Conservation (phyloP, 2,329 filamentous ascomycete genomes). For the Capronia americana region DNA sequence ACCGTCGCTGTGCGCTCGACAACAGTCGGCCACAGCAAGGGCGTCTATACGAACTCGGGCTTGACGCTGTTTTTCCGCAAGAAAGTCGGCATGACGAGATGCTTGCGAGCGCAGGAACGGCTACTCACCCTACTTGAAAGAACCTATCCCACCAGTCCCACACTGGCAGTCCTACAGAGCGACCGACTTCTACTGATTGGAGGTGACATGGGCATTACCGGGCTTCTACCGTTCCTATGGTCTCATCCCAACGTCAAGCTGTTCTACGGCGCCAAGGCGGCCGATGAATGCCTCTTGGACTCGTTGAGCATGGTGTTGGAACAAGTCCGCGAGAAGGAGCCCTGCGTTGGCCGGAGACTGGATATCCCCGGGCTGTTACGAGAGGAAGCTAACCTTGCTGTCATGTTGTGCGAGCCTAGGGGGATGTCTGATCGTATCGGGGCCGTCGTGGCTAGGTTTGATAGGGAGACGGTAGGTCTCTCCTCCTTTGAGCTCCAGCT, state of each 20-base stretch:
- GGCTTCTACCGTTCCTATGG: conserved; percentile 46
- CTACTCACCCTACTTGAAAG: conserved; percentile 52
- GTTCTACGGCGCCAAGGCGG: conserved; percentile 33
- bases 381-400: conserved; percentile 44
- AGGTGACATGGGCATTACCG: conserved; percentile 59
- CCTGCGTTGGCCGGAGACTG: conserved; percentile 46
- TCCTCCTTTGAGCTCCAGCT: conserved; percentile 9
- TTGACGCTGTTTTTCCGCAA: conserved; percentile 36
- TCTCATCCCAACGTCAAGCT: conserved; percentile 42
- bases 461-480: conserved; percentile 5
- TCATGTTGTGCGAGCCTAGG: conserved; percentile 53
- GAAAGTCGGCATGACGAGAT: conserved; percentile 49
- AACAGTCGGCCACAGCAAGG: neutral
- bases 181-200: conserved; percentile 53
- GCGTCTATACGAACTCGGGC: neutral
- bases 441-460: conserved; percentile 40
- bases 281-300: conserved; percentile 13
- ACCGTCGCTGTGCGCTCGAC: neutral
- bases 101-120: conserved; percentile 38
- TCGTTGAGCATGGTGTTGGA: conserved; percentile 36
- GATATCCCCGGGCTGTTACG: conserved; percentile 47
- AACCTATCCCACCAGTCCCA: conserved; percentile 47
- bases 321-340: conserved; percentile 9
- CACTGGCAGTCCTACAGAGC: conserved; percentile 41
- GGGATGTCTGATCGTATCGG: conserved; percentile 52